These are phyloP conservation scores for Saksenaea vasiformis DNA, from an alignment of 371 early-diverging fungal genomes.

Conservation along the genomic window DNA sequence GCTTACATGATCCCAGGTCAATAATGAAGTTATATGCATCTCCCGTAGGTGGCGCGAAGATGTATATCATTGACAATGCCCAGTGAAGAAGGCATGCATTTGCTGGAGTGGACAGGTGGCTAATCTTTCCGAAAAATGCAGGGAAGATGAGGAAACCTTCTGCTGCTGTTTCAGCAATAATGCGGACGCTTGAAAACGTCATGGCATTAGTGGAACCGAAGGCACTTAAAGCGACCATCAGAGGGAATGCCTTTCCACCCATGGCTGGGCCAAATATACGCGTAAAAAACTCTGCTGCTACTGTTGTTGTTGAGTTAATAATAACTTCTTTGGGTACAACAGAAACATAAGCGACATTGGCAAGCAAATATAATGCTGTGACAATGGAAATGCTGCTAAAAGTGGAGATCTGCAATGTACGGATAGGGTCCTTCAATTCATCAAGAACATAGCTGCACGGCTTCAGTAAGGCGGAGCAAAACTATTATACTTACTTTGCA, in stretches of 20 bases:
- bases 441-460: conserved; percentile 24
- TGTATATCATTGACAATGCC: conserved; percentile 13
- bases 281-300: conserved; percentile 35
- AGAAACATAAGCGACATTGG: conserved; percentile 39
- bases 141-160: conserved; percentile 18
- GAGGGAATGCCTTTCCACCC: conserved; percentile 18
- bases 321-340: conserved; percentile 34
- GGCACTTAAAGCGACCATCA: conserved; percentile 22
- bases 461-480: background rate
- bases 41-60: conserved; percentile 20
- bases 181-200: conserved; percentile 21
- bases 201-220: conserved; percentile 25
- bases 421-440: conserved; percentile 35
- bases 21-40: conserved; percentile 20
- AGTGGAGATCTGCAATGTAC: conserved; percentile 28
- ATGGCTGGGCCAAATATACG: conserved; percentile 29
- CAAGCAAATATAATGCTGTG: conserved; percentile 30
- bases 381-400: conserved; percentile 23
- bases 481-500: background rate
- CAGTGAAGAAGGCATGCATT: conserved; percentile 16
- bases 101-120: conserved; percentile 10
- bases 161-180: conserved; percentile 22
- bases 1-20: conserved; percentile 11
- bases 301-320: conserved; percentile 13
- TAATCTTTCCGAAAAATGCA: conserved; percentile 12